A percentile compares a stretch with the other conserved stretches of the same genome.
These are phyloP conservation scores for Pichia cephalocereana DNA, from an alignment of 805 yeast species.

Conservation along the genomic window DNA sequence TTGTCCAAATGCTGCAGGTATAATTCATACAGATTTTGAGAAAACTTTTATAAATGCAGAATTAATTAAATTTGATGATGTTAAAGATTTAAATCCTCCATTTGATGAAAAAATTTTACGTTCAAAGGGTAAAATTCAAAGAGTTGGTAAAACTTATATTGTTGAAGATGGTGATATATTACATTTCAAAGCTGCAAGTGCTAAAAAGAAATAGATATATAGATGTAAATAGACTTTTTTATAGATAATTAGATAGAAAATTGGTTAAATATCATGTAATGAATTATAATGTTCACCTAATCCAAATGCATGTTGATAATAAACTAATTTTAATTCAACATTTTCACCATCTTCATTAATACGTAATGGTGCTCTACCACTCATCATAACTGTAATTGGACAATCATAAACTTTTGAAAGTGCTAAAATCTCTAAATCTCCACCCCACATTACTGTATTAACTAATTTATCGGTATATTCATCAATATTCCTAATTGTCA, in stretches of 20 bases:
- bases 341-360: conserved; percentile 51
- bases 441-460: conserved; percentile 91
- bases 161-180: conserved; percentile 94
- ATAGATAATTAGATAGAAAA: not conserved
- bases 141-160: conserved; percentile 90
- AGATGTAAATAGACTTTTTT: not conserved
- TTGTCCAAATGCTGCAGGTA: conserved; percentile 99
- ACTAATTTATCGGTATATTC: conserved; percentile 62
- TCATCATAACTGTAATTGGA: conserved; percentile 68
- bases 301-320: conserved; percentile 77
- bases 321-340: conserved; percentile 61
- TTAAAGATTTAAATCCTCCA: conserved; percentile 50
- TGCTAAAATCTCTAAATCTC: conserved; percentile 86
- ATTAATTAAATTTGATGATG: conserved; percentile 77
- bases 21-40: conserved; percentile 91
- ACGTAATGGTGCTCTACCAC: conserved; percentile 58
- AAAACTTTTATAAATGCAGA: conserved; percentile 92
- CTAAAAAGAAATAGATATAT: conserved; percentile 10
- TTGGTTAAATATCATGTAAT: conserved; percentile 24
- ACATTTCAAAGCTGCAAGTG: conserved; percentile 82
- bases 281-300: conserved; percentile 96
- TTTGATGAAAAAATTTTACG: conserved; percentile 72
- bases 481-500: conserved; percentile 52
- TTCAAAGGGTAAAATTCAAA: conserved; percentile 80
- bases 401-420: conserved; percentile 61